Conservation (phyloP, 1,139 yeast genomes). For the Pichia norvegensis region DNA sequence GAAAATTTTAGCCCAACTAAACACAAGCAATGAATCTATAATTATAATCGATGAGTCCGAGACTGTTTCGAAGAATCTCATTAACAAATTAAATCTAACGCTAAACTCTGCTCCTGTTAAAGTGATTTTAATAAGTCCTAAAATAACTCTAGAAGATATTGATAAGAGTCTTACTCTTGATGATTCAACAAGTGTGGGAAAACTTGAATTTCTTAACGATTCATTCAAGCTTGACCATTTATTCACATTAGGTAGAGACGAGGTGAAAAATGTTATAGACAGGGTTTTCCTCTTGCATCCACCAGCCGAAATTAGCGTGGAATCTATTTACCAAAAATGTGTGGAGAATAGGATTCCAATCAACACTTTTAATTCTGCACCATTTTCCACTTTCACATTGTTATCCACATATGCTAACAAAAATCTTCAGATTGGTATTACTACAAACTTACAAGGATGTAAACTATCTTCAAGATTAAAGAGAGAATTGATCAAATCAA, state of each 20-base stretch:
- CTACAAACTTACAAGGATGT: slow-evolving; percentile 89
- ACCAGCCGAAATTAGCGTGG: slow-evolving; percentile 6
- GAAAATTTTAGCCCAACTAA: slow-evolving; percentile 42
- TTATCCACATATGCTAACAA: slow-evolving; percentile 68
- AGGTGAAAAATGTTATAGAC: slow-evolving; percentile 62
- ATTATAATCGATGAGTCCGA: slow-evolving; percentile 50
- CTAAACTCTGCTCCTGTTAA: slow-evolving; percentile 10
- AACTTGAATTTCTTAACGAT: slow-evolving; percentile 31
- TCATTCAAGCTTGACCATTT: slow-evolving; percentile 38
- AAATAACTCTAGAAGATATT: background rate
- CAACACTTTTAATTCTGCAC: slow-evolving; percentile 68
- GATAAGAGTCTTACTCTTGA: background rate
- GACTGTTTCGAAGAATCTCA: slow-evolving; percentile 36
- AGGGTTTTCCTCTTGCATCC: slow-evolving; percentile 57
- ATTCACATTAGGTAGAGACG: slow-evolving; percentile 50
- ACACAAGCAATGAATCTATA: slow-evolving; percentile 48
- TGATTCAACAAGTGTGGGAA: slow-evolving; percentile 19
- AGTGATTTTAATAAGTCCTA: slow-evolving; percentile 11
- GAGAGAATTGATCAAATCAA: slow-evolving; percentile 56
- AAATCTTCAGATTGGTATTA: slow-evolving; percentile 72
- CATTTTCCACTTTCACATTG: slow-evolving; percentile 66
- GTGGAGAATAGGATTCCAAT: slow-evolving; percentile 64
- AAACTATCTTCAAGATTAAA: slow-evolving; percentile 73
- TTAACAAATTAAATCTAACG: slow-evolving; percentile 43
- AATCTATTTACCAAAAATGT: slow-evolving; percentile 43